phyloP scores from a whole-genome alignment of 768 basidiomycete species.

The Mycena chlorophos region DNA sequence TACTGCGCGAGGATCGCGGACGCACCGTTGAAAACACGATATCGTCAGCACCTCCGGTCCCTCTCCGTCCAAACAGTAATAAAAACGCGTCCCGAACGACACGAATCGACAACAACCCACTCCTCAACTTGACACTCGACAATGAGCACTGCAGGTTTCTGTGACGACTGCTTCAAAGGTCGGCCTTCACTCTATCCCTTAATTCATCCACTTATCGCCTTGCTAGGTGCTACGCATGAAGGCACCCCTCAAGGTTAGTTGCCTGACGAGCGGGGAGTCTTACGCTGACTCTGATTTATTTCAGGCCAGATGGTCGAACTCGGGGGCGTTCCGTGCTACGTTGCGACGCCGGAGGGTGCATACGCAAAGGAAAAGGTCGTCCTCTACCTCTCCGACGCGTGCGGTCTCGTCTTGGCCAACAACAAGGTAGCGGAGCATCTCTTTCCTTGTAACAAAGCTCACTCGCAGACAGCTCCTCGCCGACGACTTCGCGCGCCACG shows the following conservation, averaged over 20 bases:
- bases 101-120: no score
- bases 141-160: conserved; percentile 24
- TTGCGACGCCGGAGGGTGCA: conserved; percentile 40
- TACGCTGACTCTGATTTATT: no score
- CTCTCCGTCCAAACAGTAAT: no score
- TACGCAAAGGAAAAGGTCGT: conserved; percentile 42
- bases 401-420: conserved; percentile 36
- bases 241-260: conserved; percentile 25
- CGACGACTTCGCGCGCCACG: conserved; percentile 44
- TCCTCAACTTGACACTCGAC: no score
- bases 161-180: conserved; percentile 30
- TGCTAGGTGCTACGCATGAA: conserved; percentile 26
- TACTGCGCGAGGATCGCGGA: no score
- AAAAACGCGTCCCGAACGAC: no score
- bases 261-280: no score
- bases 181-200: background rate
- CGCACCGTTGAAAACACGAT: no score
- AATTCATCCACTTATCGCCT: background rate
- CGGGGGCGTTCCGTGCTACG: conserved; percentile 40
- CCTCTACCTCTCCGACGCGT: conserved; percentile 42
- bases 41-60: no score
- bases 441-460: background rate
- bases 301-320: conserved; percentile 32
- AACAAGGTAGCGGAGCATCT: conserved; percentile 21
- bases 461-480: conserved; percentile 37